Evolutionary conservation across 1,284 basidiomycete species (phyloP).

Genomic region (Ganoderma sinense): DNA sequence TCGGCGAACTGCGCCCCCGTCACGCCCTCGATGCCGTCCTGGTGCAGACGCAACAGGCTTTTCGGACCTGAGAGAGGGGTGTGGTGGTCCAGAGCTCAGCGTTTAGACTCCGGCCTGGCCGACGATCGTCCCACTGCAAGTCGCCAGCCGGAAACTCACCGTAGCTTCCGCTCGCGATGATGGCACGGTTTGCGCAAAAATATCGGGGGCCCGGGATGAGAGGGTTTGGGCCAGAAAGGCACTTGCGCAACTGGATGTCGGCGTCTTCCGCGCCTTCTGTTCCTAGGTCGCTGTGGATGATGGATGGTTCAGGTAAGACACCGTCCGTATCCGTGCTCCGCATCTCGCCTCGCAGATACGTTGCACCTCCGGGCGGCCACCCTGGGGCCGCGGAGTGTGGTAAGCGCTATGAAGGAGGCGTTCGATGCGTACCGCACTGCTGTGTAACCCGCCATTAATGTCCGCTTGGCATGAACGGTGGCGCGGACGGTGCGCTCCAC

Average conservation of each 20-base stretch:
- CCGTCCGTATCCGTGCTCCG: not conserved
- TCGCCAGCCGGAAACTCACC: constrained; percentile 44
- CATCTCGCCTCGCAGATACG: not conserved
- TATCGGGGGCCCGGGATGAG: constrained; percentile 70
- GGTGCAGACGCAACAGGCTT: constrained; percentile 52
- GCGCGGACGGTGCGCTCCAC: constrained; percentile 52
- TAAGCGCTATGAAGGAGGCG: not conserved
- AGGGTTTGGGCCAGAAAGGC: constrained; percentile 57
- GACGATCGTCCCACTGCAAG: not conserved
- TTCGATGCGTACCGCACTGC: constrained; percentile 58
- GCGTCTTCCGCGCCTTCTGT: constrained; percentile 73
- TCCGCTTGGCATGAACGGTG: constrained; percentile 64
- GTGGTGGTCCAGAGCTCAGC: constrained; percentile 1
- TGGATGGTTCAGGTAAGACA: constrained; percentile 7
- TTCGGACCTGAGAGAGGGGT: constrained; percentile 52
- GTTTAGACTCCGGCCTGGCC: not conserved
- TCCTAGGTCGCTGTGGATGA: constrained; percentile 59
- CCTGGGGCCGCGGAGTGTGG: not conserved
- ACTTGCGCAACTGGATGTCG: constrained; percentile 66
- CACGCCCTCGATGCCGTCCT: constrained; percentile 62
- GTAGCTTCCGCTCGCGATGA: constrained; percentile 69
- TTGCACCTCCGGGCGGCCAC: not conserved
- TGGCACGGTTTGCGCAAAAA: constrained; percentile 67
- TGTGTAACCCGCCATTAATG: constrained; percentile 71
- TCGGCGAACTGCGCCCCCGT: constrained; percentile 67